Evolutionary conservation across 495 filamentous ascomycete genomes (phyloP), one percentile per base, ranked within the genome.

Genomic region (Aspergillus mulundensis): DNA sequence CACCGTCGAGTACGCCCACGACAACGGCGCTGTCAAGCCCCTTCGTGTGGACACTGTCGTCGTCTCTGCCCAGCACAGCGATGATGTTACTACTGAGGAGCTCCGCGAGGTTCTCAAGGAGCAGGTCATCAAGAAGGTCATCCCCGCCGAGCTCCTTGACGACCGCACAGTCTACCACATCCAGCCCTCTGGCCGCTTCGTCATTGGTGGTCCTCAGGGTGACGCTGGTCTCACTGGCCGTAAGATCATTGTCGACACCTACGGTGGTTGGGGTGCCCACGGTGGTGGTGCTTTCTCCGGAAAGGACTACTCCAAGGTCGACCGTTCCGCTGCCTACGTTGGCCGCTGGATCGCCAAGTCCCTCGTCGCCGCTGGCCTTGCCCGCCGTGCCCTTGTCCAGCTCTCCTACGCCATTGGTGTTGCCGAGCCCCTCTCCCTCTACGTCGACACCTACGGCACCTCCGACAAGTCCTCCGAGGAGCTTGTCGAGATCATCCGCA

Each of bases 221-320:
- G 94, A 98, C 69, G 94, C 94, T 67, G 94, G 94, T 84, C 84
- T 98, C 50, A 98, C 94, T 61, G 94, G 94, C 74, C 92, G 94
- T 73, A 98, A 98, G 85, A 98, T 98, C 84, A 98, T 98, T 68
- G 94, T 98, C 71, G 94, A 98, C 78, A 97, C 94, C 76, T 98
- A 98, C 81, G 94, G 94, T 80, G 94, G 94, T 66, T 98, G 94
- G 94, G 94, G 94, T 79, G 94, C 94, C 63, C 94, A 98, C 82
- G 94, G 94, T 83, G 94, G 94, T 80, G 94, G 94, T 84, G 94
- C 94, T 74, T 98, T 98, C 88, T 97, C 94, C 69, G 94, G 94
- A 70, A 98, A 98, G 86, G 94, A 98, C 74, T 98, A 96, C 88
- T 96, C 91, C 79, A 98, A 98, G 83, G 94, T 98, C 76, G 94